Conservation (phyloP, 192 early-diverging fungal genomes). For the Umbelopsis sp. region DNA sequence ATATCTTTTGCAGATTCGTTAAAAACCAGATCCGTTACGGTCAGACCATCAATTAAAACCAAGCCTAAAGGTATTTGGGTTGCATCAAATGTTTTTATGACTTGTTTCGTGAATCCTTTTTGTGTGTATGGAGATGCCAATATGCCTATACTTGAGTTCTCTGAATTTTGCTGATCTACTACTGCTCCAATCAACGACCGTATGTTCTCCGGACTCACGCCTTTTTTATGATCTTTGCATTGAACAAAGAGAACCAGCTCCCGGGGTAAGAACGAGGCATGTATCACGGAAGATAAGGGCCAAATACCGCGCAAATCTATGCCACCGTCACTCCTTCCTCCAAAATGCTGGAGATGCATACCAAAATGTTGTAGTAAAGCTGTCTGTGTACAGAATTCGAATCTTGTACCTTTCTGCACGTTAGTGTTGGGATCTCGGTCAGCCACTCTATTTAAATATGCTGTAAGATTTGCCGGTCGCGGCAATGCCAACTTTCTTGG, state of each 20-base stretch:
- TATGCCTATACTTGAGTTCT: conserved; percentile 18
- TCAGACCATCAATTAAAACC: conserved; percentile 16
- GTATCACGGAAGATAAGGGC: not conserved
- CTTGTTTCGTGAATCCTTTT: conserved; percentile 18
- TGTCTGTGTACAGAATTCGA: conserved; percentile 25
- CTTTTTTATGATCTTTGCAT: conserved; percentile 28
- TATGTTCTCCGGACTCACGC: conserved; percentile 27
- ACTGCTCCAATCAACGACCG: conserved; percentile 21
- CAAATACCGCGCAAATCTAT: conserved; percentile 30
- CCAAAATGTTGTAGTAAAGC: not conserved
- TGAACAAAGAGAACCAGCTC: conserved; percentile 16
- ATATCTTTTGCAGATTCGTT: conserved; percentile 21
- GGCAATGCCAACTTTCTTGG: not conserved
- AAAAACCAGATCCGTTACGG: conserved; percentile 26
- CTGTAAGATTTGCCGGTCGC: not conserved
- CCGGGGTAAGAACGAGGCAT: not conserved
- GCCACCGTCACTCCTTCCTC: conserved; percentile 27
- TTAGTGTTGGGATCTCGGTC: conserved; percentile 6
- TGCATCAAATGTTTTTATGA: conserved; percentile 17
- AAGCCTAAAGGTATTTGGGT: conserved; percentile 29
- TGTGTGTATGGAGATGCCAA: conserved; percentile 2
- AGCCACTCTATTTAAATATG: not conserved
- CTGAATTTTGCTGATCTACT: not conserved
- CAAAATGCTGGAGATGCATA: conserved; percentile 24
- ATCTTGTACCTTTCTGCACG: conserved; percentile 25